Percentiles rank a stretch among this genome's conserved stretches.
phyloP scores from a whole-genome alignment of 441 rosid genomes.

The Brassica balearica region DNA sequence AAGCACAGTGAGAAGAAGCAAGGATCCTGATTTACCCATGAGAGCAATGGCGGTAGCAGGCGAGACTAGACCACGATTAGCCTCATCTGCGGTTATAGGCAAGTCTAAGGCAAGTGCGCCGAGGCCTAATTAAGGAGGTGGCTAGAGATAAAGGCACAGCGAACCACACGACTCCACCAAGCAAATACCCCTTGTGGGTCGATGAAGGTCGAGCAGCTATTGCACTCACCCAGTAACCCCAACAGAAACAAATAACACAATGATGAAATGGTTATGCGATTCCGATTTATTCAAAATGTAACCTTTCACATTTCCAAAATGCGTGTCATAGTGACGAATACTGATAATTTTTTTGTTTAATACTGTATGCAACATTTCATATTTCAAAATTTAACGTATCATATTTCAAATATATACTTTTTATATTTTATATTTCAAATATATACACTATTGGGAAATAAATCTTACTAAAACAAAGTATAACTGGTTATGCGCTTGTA shows the following conservation, averaged over 20 bases:
- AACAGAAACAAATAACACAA: slow-evolving; percentile 5
- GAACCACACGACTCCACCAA: slow-evolving; percentile 96
- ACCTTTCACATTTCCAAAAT: not conserved
- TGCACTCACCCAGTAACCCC: slow-evolving; percentile 99
- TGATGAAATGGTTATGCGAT: not conserved
- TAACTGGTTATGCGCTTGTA: not conserved
- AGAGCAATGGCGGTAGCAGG: slow-evolving; percentile 95
- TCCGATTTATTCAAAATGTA: not conserved
- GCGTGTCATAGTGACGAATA: not conserved
- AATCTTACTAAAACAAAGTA: not conserved
- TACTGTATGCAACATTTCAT: not conserved
- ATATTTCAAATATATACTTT: not conserved
- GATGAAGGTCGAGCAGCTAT: slow-evolving; percentile 97
- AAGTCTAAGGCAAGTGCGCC: slow-evolving; percentile 95
- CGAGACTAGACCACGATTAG: slow-evolving; percentile 85
- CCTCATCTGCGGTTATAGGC: slow-evolving; percentile 74
- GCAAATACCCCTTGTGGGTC: slow-evolving; percentile 90
- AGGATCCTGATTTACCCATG: slow-evolving; percentile 94
- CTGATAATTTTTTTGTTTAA: not conserved
- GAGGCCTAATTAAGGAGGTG: slow-evolving; percentile 73
- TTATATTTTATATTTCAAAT: not conserved
- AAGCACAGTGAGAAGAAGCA: slow-evolving; percentile 92
- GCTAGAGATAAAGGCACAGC: slow-evolving; percentile 96
- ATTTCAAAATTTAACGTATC: not conserved
- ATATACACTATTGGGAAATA: not conserved